Conservation (phyloP, 2,329 filamentous ascomycete genomes). For the Cytospora schulzeri region DNA sequence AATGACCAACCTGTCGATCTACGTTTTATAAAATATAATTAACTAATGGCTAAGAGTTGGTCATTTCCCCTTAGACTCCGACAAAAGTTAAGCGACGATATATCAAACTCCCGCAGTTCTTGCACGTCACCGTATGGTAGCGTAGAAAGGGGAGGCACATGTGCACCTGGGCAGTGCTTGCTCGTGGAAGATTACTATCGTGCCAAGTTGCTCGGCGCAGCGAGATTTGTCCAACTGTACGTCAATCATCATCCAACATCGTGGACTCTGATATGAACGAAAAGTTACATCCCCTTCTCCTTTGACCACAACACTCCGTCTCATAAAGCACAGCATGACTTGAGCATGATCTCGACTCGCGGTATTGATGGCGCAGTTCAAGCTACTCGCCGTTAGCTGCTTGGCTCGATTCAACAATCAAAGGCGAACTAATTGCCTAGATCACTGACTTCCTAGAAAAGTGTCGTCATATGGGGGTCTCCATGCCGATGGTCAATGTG, state of each 20-base stretch:
- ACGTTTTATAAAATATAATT: too few species aligned
- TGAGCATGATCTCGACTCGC: neutral
- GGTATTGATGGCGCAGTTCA: neutral
- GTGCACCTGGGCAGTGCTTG: constrained; percentile 20
- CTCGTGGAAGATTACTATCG: constrained; percentile 3
- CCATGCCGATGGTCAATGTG: neutral
- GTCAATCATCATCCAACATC: neutral
- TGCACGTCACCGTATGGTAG: constrained; percentile 11
- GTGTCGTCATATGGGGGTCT: neutral
- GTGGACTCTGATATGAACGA: neutral
- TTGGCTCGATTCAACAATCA: neutral
- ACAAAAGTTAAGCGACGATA: neutral
- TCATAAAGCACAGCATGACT: neutral
- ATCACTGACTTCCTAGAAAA: neutral
- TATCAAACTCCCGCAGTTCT: constrained; percentile 1
- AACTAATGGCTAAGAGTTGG: neutral
- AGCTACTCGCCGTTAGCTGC: neutral
- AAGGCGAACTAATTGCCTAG: neutral
- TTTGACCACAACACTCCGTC: neutral
- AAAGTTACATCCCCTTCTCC: neutral
- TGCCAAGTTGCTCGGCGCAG: constrained; percentile 19
- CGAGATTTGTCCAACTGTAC: neutral
- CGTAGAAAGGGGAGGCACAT: constrained; percentile 4
- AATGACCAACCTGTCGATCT: too few species aligned
- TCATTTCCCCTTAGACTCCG: neutral